Base-by-base conservation (phyloP, 371 early-diverging fungal species). In the Apophysomyces ossiformis region DNA sequence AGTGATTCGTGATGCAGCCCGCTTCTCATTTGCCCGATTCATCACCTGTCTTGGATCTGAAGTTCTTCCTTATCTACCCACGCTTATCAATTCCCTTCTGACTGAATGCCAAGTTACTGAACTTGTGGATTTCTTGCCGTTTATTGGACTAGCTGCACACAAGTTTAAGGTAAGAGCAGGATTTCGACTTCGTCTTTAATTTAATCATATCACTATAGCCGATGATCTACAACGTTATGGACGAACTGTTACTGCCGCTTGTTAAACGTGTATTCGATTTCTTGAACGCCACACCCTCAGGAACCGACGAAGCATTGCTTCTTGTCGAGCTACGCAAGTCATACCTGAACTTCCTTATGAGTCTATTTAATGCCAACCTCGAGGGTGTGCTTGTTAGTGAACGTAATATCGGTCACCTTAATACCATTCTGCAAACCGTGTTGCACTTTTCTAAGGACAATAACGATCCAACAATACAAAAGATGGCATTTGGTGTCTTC, bases 291-390 rank as follows among this genome's bases (percentile, higher is more conserved):
- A 80, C 89, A 1, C 89, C 95, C 1, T 82, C 87, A 61, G 98
- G 98, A 11, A 95, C 95, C 1, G 98, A 98, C 71, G 97, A 96
- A 72, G 87, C 88, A 0, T 66, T 95, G 47, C 78, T 92, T 44
- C 77, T 92, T 60, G 75, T 85, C 9, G 92, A 93, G 32, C 84
- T 98, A 39, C 89, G 92, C 39, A 90, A 90, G 74, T 85, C 92
- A 0, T 97, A 96, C 67, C 77, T 98, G 38, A 86, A 85, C 7
- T 93, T 96, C 75, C 66, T 98, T 57, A 81, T 87, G 21, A 86
- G 88, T n/a, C 70, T 96, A 39, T 95, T 97, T 78, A 91, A 92
- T 63, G 84, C 90, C 8, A 91, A 90, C 38, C 75, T 96, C 62
- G 92, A 93, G 72, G 83, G 79, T 26, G 86, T 96, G 0, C 85